phyloP scores from a whole-genome alignment of 495 filamentous ascomycete genomes.

The Neurospora sp. region DNA sequence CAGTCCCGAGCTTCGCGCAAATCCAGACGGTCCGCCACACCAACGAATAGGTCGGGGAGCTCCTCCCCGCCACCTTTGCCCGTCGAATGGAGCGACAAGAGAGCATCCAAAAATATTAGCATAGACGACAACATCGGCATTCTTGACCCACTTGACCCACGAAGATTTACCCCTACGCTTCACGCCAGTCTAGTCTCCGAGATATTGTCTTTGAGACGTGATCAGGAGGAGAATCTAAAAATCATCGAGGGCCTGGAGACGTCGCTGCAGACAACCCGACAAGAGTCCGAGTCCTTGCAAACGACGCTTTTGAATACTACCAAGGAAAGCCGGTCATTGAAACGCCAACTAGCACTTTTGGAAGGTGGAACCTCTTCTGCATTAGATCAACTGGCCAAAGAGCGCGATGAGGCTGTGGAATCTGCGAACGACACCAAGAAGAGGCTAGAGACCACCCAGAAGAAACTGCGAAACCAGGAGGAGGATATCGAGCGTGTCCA shows the following conservation, averaged over 20 bases:
- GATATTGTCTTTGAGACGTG: conserved; percentile 76
- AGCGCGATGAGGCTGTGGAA: conserved; percentile 77
- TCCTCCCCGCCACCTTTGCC: conserved; percentile 55
- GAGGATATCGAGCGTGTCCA: conserved; percentile 72
- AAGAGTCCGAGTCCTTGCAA: conserved; percentile 62
- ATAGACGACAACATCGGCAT: conserved; percentile 68
- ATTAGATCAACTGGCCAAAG: conserved; percentile 67
- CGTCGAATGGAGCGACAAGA: conserved; percentile 37
- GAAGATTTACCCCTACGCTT: conserved; percentile 87
- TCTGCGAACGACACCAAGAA: conserved; percentile 61
- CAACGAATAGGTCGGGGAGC: conserved; percentile 41
- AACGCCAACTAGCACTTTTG: conserved; percentile 72
- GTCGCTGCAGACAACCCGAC: conserved; percentile 55
- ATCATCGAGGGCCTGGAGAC: conserved; percentile 76
- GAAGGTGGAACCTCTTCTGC: conserved; percentile 83
- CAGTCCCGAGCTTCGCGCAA: conserved; percentile 45
- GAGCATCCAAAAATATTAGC: conserved; percentile 45
- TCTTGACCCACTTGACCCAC: conserved; percentile 80
- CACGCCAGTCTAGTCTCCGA: conserved; percentile 93
- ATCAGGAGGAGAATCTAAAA: conserved; percentile 78
- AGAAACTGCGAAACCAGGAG: conserved; percentile 68
- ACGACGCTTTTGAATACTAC: conserved; percentile 47
- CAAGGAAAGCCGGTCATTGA: conserved; percentile 70
- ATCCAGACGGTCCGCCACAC: conserved; percentile 47
- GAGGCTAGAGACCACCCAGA: conserved; percentile 69